Evolutionary conservation across 2,329 filamentous ascomycete genomes (phyloP).

Genomic region (Sporothrix mexicana): DNA sequence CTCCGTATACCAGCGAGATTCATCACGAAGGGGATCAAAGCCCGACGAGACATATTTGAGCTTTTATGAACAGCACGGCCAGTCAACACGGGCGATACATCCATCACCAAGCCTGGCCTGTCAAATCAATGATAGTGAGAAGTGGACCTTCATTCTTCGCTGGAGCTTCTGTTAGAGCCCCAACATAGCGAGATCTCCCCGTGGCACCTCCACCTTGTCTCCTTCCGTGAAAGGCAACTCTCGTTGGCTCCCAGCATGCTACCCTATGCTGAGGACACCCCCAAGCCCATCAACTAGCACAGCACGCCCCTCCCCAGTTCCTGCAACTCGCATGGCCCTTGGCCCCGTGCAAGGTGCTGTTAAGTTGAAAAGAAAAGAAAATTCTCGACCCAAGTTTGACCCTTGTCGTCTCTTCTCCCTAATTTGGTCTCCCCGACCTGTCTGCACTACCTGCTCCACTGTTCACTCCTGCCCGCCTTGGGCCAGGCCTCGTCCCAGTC

Average conservation of each 20-base stretch:
- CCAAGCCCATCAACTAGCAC: conserved; percentile 28
- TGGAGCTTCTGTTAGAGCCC: conserved; percentile 35
- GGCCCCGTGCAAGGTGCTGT: conserved; percentile 32
- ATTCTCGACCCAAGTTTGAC: conserved; percentile 31
- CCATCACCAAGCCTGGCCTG: conserved; percentile 1
- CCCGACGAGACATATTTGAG: too few species aligned
- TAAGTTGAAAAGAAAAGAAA: conserved; percentile 24
- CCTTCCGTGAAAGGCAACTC: conserved; percentile 58
- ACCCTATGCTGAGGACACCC: conserved; percentile 44
- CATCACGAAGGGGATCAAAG: too few species aligned
- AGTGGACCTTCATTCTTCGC: conserved; percentile 13
- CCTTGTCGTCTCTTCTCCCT: conserved; percentile 31
- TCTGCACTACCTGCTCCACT: conserved; percentile 39
- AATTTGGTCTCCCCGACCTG: conserved; percentile 27
- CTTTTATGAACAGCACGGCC: too few species aligned
- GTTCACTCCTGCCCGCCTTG: conserved; percentile 36
- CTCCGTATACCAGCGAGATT: too few species aligned
- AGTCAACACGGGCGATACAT: too few species aligned
- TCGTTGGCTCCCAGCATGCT: conserved; percentile 49
- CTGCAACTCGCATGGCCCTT: conserved; percentile 23
- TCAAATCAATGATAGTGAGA: neutral
- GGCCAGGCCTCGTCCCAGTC: conserved; percentile 43
- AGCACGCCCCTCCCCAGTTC: conserved; percentile 33
- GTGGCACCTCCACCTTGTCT: conserved; percentile 50
- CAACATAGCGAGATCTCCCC: conserved; percentile 46